These are phyloP conservation scores for Selaginella tamariscina DNA, from an alignment of 75 land plant species.

Conservation along the genomic window DNA sequence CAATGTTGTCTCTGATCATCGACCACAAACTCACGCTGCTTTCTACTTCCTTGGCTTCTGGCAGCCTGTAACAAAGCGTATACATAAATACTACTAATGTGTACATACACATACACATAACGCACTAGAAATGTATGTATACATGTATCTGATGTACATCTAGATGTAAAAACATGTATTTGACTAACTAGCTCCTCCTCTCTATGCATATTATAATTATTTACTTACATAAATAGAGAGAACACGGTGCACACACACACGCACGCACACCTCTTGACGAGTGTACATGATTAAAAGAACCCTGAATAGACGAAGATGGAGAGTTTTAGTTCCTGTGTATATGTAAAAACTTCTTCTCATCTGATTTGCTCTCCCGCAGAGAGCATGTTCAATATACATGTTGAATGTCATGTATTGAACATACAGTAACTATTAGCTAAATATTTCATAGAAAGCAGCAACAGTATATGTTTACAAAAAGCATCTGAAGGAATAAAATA, in stretches of 20 bases:
- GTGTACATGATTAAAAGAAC: neutral
- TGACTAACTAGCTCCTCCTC: constrained; percentile 33
- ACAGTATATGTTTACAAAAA: neutral
- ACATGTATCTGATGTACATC: constrained; percentile 16
- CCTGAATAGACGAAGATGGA: constrained; percentile 17
- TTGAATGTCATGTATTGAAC: neutral
- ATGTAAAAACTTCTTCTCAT: constrained; percentile 29
- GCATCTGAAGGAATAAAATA: neutral
- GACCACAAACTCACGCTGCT: constrained; percentile 1
- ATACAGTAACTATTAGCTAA: too few relatives aligned
- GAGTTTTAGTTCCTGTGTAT: constrained; percentile 25
- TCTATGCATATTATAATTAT: constrained; percentile 35
- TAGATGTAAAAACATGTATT: constrained; percentile 44
- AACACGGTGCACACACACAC: neutral
- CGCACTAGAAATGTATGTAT: neutral
- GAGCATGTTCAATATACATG: neutral
- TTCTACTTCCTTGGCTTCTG: constrained; percentile 16
- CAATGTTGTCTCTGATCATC: constrained; percentile 11
- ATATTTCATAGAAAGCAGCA: neutral
- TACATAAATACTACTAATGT: neutral
- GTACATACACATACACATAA: neutral
- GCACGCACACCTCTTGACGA: neutral
- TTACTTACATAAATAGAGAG: constrained; percentile 16
- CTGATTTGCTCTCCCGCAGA: constrained; percentile 23
- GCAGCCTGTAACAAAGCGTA: constrained; percentile 29